These are phyloP conservation scores for Capronia americana DNA, from an alignment of 2,329 filamentous ascomycete species.

Conservation along the genomic window DNA sequence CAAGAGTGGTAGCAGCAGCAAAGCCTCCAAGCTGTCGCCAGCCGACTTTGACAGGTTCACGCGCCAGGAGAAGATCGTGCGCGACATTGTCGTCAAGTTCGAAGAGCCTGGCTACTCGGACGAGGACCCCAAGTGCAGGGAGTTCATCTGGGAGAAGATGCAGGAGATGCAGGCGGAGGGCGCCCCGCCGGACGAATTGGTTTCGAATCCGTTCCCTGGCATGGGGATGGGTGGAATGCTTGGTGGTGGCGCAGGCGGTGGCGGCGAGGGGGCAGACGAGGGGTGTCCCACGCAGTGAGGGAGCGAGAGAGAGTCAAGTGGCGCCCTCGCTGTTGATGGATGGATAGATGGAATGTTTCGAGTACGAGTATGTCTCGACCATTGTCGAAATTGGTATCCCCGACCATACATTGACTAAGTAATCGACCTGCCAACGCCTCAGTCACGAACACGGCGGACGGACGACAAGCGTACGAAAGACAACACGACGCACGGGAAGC, in stretches of 20 bases:
- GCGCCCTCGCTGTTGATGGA: not conserved
- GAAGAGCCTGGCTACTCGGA: conserved; percentile 83
- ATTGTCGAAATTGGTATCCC: not conserved
- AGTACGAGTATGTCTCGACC: not conserved
- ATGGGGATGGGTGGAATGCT: conserved; percentile 75
- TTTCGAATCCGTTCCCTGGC: conserved; percentile 64
- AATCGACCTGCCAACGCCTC: not conserved
- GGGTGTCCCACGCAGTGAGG: conserved; percentile 67
- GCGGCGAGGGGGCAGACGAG: conserved; percentile 67
- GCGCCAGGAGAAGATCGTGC: conserved; percentile 78
- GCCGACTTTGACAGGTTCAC: conserved; percentile 82
- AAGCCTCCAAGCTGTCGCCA: conserved; percentile 49
- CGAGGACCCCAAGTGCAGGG: conserved; percentile 77
- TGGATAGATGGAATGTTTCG: not conserved
- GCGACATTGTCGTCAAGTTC: conserved; percentile 87
- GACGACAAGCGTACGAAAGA: too few relatives aligned
- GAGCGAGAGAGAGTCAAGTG: not conserved
- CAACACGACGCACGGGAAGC: too few relatives aligned
- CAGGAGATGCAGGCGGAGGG: conserved; percentile 99
- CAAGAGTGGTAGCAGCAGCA: not conserved
- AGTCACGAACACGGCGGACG: too few relatives aligned
- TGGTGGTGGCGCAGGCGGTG: conserved; percentile 65
- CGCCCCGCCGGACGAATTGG: conserved; percentile 85
- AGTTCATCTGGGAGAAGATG: conserved; percentile 97
- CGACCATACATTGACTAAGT: not conserved